Conservation (phyloP, 768 basidiomycete genomes). For the Rhizopogon roseolus region DNA sequence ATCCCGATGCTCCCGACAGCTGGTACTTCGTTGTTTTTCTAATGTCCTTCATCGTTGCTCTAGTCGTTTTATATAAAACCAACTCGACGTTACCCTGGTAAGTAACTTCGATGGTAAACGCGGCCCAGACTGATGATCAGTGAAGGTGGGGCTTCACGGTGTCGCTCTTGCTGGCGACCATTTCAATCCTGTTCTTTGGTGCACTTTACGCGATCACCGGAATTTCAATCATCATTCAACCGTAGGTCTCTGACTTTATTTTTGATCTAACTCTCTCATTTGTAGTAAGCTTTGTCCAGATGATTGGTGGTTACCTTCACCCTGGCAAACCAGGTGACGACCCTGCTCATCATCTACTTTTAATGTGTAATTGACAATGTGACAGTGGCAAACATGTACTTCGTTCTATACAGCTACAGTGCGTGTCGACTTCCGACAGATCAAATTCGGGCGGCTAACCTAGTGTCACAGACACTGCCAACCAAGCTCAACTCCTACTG, state of each 20-base stretch:
- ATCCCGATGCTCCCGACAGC: conserved; percentile 16
- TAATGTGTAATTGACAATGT: neutral
- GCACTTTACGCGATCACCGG: conserved; percentile 45
- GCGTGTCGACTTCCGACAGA: no score
- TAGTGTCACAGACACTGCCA: conserved; percentile 39
- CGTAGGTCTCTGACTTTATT: conserved; percentile 8
- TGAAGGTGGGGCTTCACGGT: conserved; percentile 45
- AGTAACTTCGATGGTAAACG: conserved; percentile 4
- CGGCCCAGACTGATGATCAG: neutral
- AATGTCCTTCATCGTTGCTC: neutral
- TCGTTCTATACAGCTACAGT: conserved; percentile 27
- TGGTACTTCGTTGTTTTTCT: conserved; percentile 18
- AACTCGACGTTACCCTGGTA: conserved; percentile 51
- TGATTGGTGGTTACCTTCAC: conserved; percentile 31
- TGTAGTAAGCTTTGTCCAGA: conserved; percentile 38
- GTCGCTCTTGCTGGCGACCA: conserved; percentile 34
- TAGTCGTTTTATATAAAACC: conserved; percentile 10
- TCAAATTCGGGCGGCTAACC: conserved; percentile 1
- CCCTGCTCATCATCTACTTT: neutral
- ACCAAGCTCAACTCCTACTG: conserved; percentile 47
- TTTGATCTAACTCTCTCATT: neutral
- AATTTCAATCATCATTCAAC: conserved; percentile 39
- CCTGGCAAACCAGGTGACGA: conserved; percentile 18
- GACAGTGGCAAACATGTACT: neutral
- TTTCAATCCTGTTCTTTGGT: conserved; percentile 45